phyloP scores from a whole-genome alignment of 2,329 filamentous ascomycete species.

The Bipolaris gigantea region DNA sequence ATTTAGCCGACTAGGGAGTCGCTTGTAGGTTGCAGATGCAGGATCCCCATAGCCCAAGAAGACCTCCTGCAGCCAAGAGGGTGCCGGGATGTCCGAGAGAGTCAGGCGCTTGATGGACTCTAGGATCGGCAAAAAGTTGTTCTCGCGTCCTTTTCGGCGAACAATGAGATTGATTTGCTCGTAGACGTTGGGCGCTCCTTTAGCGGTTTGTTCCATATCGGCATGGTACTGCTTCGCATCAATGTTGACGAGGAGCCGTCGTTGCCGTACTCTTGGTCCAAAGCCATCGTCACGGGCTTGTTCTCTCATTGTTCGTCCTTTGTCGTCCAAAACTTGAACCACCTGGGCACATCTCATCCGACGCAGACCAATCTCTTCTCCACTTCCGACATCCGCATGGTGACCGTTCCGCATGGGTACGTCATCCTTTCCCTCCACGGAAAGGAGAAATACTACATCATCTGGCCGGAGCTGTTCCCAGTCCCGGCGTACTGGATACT shows the following conservation, averaged over 20 bases:
- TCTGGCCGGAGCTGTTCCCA: slow-evolving; percentile 88
- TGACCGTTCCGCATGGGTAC: slow-evolving; percentile 59
- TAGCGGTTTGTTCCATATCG: slow-evolving; percentile 68
- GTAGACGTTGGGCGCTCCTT: slow-evolving; percentile 78
- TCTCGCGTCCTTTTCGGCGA: slow-evolving; percentile 81
- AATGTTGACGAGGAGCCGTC: slow-evolving; percentile 77
- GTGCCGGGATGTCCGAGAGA: slow-evolving; percentile 80
- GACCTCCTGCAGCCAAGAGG: slow-evolving; percentile 92
- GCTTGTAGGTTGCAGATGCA: slow-evolving; percentile 80
- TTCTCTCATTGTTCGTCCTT: slow-evolving; percentile 72
- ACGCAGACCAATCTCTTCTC: slow-evolving; percentile 67
- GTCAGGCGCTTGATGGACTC: slow-evolving; percentile 88
- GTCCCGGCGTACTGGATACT: slow-evolving; percentile 74
- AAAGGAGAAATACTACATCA: slow-evolving; percentile 86
- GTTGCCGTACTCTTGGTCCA: slow-evolving; percentile 58
- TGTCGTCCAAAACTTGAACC: slow-evolving; percentile 82
- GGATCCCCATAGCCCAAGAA: slow-evolving; percentile 98
- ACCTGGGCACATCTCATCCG: slow-evolving; percentile 82
- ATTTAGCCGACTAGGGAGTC: slow-evolving; percentile 74
- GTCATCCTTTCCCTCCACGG: slow-evolving; percentile 65
- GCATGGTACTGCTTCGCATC: slow-evolving; percentile 76
- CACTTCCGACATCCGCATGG: slow-evolving; percentile 50
- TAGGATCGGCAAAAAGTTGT: slow-evolving; percentile 94
- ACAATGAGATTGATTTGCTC: slow-evolving; percentile 82
- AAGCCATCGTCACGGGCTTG: slow-evolving; percentile 65